Evolutionary conservation across 495 filamentous ascomycete genomes (phyloP).

Genomic region (Aspergillus wentii): DNA sequence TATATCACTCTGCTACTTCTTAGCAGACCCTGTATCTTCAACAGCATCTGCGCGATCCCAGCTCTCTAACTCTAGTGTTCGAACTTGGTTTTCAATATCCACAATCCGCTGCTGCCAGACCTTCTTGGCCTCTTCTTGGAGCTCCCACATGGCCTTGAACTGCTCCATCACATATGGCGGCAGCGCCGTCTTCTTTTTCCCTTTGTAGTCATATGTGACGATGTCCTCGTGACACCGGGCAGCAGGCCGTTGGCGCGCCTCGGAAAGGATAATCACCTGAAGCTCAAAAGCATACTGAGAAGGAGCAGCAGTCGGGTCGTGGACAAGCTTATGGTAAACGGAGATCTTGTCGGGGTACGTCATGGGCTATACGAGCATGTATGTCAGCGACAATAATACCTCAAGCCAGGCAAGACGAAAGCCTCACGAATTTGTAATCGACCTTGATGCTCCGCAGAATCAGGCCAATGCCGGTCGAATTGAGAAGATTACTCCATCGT

Average conservation of each 20-base stretch:
- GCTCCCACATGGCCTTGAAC: conserved; percentile 58
- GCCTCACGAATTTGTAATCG: conserved; percentile 86
- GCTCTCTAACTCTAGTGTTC: conserved; percentile 60
- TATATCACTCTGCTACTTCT: too few relatives aligned
- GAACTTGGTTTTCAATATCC: conserved; percentile 50
- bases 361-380: conserved; percentile 62
- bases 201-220: conserved; percentile 77
- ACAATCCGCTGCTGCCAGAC: conserved; percentile 45
- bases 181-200: conserved; percentile 47
- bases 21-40: conserved; percentile 61
- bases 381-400: conserved; percentile 3
- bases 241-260: conserved; percentile 71
- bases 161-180: conserved; percentile 61
- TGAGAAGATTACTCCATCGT: conserved; percentile 69
- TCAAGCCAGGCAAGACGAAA: background rate
- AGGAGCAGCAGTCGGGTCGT: conserved; percentile 35
- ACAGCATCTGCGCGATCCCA: conserved; percentile 70
- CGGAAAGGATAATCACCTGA: conserved; percentile 66
- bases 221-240: conserved; percentile 78
- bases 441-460: conserved; percentile 78
- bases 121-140: conserved; percentile 59
- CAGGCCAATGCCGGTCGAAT: conserved; percentile 61
- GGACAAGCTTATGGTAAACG: conserved; percentile 76
- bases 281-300: conserved; percentile 50
- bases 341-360: conserved; percentile 82